Evolutionary conservation across 148 eudicot species (phyloP), one percentile per base, ranked within the genome.

Genomic region (Diospyros lotus): DNA sequence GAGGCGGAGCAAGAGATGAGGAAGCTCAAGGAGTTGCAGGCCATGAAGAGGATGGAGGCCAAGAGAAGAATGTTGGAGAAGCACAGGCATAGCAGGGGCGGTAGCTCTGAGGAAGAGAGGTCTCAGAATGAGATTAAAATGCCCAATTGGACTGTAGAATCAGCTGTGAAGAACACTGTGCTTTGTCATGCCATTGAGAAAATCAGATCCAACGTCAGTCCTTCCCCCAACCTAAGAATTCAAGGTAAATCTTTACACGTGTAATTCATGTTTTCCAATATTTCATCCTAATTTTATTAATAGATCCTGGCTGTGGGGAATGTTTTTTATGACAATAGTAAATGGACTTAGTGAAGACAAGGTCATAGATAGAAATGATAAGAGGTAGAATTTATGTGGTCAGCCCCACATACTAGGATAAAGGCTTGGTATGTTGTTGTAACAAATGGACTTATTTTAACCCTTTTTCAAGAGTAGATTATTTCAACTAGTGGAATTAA

Each of bases 21-120:
- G 44, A 68, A 14, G 72, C 10, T 68, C n/a, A 68, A 52, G 46
- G 59, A 13, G 45, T 1, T 12, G 3, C 72, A 69, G 46, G 72
- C 72, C 18, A 28, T 53, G 58, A 69, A 69, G 60, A 69, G 59
- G 53, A 64, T 64, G 68, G 50, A 12, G 8, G 68, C 50, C 50
- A 64, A 43, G 68, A 64, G 11, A 43, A 64, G 72, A 53, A 52
- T 69, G 52, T 3, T 66, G 41, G 71, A 48, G 42, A 67, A 67
- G 71, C 71, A 67, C 52, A n/a, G 38, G 41, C 39, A 18, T 10
- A 17, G 71, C 11, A 52, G 14, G 5, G 39, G 39, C 1, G 54
- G 54, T 1, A 7, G 6, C 17, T 66, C 13, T 46, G 38, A 17
- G 55, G 40, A n/a, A n/a, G 70, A 66, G n/a, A 66, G 42, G 14